Percentiles rank a stretch among this genome's conserved stretches.
These are phyloP conservation scores for Spergularia azorica DNA, from an alignment of 179 eudicot genomes.

Conservation along the genomic window DNA sequence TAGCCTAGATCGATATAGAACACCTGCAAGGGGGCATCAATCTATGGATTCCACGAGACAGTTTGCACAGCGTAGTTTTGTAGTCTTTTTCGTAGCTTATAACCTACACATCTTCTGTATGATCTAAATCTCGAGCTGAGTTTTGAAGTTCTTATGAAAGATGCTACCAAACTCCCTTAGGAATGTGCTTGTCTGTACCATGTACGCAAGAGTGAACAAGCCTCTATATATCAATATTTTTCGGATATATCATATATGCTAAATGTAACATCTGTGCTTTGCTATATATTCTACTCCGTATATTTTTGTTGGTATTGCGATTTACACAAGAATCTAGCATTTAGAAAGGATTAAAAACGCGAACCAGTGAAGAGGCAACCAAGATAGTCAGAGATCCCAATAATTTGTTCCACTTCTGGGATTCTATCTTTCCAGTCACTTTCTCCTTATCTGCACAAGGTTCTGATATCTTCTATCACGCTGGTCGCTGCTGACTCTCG, in stretches of 20 bases:
- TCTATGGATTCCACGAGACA: neutral
- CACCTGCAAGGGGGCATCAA: slow-evolving; percentile 1
- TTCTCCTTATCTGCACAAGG: neutral
- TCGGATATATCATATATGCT: too few relatives aligned
- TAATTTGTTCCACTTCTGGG: neutral
- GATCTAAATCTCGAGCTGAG: neutral
- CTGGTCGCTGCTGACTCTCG: too few relatives aligned
- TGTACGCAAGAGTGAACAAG: neutral
- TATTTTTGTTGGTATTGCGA: neutral
- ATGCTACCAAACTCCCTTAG: neutral
- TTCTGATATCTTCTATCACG: too few relatives aligned
- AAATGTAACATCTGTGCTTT: neutral
- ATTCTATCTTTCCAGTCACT: neutral
- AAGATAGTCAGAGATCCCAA: neutral
- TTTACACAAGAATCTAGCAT: neutral
- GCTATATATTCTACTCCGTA: neutral
- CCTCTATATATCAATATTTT: slow-evolving; percentile 8
- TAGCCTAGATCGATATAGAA: slow-evolving; percentile 7
- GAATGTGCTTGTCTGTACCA: neutral
- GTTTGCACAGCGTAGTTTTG: slow-evolving; percentile 4
- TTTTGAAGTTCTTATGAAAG: neutral
- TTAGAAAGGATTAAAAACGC: neutral
- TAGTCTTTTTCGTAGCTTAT: neutral
- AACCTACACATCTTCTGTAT: neutral
- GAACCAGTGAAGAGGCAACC: neutral